A percentile compares a stretch with the other conserved stretches of the same genome.
Evolutionary conservation across 2,329 filamentous ascomycete species (phyloP).

Genomic region (Ophiostoma perfectum): DNA sequence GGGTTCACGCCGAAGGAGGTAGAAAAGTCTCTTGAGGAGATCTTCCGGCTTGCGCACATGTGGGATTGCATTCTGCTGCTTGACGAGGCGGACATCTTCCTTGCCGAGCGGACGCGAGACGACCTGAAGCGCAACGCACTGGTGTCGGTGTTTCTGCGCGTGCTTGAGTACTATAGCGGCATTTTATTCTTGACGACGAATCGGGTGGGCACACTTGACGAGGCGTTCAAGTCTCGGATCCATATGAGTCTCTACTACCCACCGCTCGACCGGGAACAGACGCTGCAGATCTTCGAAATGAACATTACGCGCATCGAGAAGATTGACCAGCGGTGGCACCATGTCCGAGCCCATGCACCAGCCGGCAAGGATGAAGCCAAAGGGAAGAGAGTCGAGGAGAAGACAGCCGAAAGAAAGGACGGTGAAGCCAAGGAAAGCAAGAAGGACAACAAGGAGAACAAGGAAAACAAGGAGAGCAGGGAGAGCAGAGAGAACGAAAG

Average conservation of each 20-base stretch:
- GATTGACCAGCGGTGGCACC: conserved; percentile 21
- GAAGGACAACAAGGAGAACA: conserved; percentile 2
- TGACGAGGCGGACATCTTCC: conserved; percentile 31
- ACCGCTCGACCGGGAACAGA: conserved; percentile 22
- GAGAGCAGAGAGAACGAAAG: neutral
- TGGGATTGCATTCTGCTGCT: conserved; percentile 29
- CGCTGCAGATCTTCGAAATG: conserved; percentile 24
- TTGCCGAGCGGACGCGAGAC: conserved; percentile 25
- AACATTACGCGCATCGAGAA: conserved; percentile 24
- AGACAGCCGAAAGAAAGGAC: neutral
- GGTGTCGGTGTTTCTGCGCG: conserved; percentile 42
- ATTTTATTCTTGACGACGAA: conserved; percentile 49
- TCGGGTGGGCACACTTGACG: conserved; percentile 44
- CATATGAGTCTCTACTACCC: conserved; percentile 42
- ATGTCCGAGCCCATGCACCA: neutral
- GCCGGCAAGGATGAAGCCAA: neutral
- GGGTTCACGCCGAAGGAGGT: conserved; percentile 37
- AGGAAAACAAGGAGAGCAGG: conserved; percentile 2
- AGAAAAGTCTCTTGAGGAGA: conserved; percentile 30
- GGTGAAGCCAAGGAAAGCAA: neutral
- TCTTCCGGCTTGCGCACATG: conserved; percentile 26
- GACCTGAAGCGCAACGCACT: conserved; percentile 33
- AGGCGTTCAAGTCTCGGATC: conserved; percentile 46
- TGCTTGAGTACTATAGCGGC: conserved; percentile 45
- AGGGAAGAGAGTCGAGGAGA: neutral